Evolutionary conservation across 148 eudicot species (phyloP), one percentile per base, ranked within the genome.

Genomic region (Silene conica): DNA sequence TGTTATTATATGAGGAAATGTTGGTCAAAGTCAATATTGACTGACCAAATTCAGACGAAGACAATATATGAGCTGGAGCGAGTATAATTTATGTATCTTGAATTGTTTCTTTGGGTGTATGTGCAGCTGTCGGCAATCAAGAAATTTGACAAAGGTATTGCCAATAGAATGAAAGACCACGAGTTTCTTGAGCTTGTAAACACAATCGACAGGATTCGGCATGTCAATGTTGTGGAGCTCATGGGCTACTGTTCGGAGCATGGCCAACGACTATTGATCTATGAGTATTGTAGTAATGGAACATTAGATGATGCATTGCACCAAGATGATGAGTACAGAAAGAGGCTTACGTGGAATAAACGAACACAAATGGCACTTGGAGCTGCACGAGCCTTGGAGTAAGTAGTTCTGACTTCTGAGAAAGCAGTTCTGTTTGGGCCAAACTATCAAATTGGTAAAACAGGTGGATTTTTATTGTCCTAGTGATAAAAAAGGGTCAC

Each of bases 311-410:
- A 94, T 80, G 91, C 96, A 71, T 79, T 91, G 79, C 93, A 94
- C 81, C 82, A 91, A 8, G 97, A 93, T 52, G 95, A 89, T 77
- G 92, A 88, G 52, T 93, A 86, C 68, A 91, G 83, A 83, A 82
- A 83, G 68, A 82, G 83, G 68, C 84, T 94, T 67, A 87, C 90
- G 2, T 94, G 98, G 98, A 86, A 85, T 81, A 81, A 80, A 38
- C 98, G 98, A 68, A 83, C 88, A 34, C 81, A 83, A 74, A 91
- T 94, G 96, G 97, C 97, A 63, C 93, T 94, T 74, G 98, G 95
- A 81, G 89, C 96, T 80, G 98, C 98, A 76, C 85, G 98, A 83
- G 98, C 97, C 66, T 80, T 94, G 69, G 97, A 91, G 98, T 94
- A 89, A 82, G 96, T 87, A 16, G 43, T 76, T 58, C 14, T 28